phyloP scores from a whole-genome alignment of 202 grass and related monocot genomes.

The Eragrostis tef region DNA sequence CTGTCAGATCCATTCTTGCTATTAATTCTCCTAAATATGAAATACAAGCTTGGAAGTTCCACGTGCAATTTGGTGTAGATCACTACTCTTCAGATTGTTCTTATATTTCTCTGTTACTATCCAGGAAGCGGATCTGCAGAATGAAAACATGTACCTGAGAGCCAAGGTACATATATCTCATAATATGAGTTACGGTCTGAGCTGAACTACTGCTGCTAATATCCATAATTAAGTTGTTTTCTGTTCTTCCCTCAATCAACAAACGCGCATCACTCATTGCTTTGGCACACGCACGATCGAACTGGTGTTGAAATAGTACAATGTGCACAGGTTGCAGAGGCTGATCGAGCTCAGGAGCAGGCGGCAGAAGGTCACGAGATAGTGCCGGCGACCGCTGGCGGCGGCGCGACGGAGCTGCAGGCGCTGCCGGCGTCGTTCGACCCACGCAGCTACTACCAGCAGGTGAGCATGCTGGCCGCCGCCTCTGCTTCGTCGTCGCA shows the following conservation, averaged over 20 bases:
- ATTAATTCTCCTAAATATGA: background rate
- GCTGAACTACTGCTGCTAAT: background rate
- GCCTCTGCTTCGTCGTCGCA: conserved; percentile 15
- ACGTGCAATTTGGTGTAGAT: conserved; percentile 14
- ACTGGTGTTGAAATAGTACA: background rate
- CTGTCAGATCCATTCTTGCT: background rate
- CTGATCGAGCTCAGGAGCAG: conserved; percentile 49
- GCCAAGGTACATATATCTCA: conserved; percentile 59
- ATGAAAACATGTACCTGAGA: conserved; percentile 68
- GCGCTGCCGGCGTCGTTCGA: conserved; percentile 61
- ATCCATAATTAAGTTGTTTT: background rate
- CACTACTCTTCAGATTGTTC: background rate
- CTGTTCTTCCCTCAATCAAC: background rate
- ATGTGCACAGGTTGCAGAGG: conserved; percentile 51
- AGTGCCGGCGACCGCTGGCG: background rate
- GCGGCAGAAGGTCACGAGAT: conserved; percentile 44
- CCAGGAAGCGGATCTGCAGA: conserved; percentile 69
- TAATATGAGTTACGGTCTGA: background rate
- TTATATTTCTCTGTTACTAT: background rate
- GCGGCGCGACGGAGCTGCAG: conserved; percentile 53
- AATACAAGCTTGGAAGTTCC: conserved; percentile 1
- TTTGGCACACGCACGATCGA: background rate
- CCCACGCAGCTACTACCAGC: conserved; percentile 69
- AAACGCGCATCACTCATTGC: background rate
- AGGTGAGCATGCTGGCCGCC: conserved; percentile 59